Evolutionary conservation across 495 filamentous ascomycete genomes (phyloP).

Genomic region (Podospora pseudoanserina): DNA sequence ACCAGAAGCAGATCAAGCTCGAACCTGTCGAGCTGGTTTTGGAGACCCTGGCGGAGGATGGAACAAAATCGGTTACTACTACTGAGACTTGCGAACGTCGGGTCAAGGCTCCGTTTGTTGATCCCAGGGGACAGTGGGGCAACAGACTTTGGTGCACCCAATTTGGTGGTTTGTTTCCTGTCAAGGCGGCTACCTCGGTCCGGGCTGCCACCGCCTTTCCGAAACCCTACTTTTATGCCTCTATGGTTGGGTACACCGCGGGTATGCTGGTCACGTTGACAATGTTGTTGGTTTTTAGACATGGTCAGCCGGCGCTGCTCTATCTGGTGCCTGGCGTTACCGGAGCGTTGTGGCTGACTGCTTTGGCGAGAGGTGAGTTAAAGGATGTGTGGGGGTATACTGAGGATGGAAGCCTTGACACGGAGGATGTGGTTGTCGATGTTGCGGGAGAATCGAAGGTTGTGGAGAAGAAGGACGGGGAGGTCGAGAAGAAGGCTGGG

Average conservation of each 20-base stretch:
- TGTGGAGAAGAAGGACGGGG: constrained; percentile 15
- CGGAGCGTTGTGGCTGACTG: constrained; percentile 74
- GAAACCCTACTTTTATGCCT: constrained; percentile 84
- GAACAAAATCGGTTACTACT: constrained; percentile 21
- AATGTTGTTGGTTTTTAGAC: constrained; percentile 72
- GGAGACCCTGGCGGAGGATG: constrained; percentile 29
- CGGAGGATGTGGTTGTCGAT: constrained; percentile 45
- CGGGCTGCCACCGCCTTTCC: constrained; percentile 57
- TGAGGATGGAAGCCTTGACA: constrained; percentile 60
- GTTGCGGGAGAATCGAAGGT: constrained; percentile 24
- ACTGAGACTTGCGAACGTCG: constrained; percentile 32
- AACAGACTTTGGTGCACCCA: constrained; percentile 75
- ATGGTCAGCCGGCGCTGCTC: constrained; percentile 86
- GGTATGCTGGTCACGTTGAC: constrained; percentile 76
- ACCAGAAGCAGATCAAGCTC: constrained; percentile 49
- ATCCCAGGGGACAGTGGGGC: constrained; percentile 70
- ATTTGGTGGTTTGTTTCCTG: constrained; percentile 29
- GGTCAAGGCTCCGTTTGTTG: constrained; percentile 55
- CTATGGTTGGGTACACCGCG: constrained; percentile 69
- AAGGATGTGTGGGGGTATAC: constrained; percentile 74
- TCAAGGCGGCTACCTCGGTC: constrained; percentile 40
- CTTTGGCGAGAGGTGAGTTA: constrained; percentile 63
- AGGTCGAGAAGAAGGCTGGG: constrained; percentile 1
- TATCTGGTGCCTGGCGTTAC: constrained; percentile 91
- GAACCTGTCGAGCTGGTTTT: constrained; percentile 36